A percentile compares a stretch with the other conserved stretches of the same genome.
phyloP scores from a whole-genome alignment of 1,139 yeast genomes.

The Kodamaea sp. region DNA sequence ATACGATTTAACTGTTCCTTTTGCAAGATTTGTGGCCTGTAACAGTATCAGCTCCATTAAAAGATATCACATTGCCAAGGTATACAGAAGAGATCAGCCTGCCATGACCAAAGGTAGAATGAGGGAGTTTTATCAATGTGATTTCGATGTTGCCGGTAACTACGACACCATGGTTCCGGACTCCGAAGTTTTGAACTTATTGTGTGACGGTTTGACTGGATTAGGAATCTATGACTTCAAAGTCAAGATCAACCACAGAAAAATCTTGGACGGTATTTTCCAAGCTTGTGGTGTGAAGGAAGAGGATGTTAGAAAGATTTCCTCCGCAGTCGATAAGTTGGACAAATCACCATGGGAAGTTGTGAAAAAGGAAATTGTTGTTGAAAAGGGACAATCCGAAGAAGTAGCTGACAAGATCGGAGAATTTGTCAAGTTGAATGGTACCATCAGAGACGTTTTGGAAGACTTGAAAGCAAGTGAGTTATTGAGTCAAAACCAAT shows the following conservation, averaged over 20 bases:
- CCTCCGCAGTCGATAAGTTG: conserved; percentile 93
- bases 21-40: conserved; percentile 95
- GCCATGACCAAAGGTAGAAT: conserved; percentile 99
- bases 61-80: conserved; percentile 96
- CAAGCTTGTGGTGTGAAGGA: conserved; percentile 92
- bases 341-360: conserved; percentile 96
- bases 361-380: conserved; percentile 88
- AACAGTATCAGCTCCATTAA: conserved; percentile 87
- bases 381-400: conserved; percentile 84
- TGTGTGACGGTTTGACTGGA: conserved; percentile 80
- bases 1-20: conserved; percentile 96
- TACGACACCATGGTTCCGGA: conserved; percentile 97
- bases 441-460: conserved; percentile 70
- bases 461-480: conserved; percentile 57
- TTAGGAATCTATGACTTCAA: conserved; percentile 88
- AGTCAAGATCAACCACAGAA: conserved; percentile 90
- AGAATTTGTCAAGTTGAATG: conserved; percentile 82
- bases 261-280: conserved; percentile 92
- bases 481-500: conserved; percentile 57
- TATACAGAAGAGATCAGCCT: conserved; percentile 97
- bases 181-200: conserved; percentile 77
- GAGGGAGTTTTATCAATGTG: conserved; percentile 99
- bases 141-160: conserved; percentile 90
- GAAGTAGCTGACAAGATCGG: conserved; percentile 94
- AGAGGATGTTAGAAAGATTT: conserved; percentile 89